Conservation (phyloP, 331 rosid species). For the Rhamnella rubrinervis region DNA sequence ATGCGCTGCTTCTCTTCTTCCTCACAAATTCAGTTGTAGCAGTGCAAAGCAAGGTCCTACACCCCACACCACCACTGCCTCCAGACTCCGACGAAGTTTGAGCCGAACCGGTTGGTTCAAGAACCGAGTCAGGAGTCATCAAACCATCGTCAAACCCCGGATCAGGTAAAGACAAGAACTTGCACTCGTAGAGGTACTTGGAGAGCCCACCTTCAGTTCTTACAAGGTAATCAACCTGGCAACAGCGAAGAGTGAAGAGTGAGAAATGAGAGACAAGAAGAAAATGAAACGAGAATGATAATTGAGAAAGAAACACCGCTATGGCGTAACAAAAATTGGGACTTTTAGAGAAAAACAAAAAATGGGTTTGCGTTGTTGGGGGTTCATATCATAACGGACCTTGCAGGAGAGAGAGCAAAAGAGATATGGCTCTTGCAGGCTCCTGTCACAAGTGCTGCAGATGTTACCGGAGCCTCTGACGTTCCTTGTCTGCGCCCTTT, state of each 20-base stretch:
- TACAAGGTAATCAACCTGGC: slow-evolving; percentile 55
- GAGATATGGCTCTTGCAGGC: slow-evolving; percentile 71
- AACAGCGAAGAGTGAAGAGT: not conserved
- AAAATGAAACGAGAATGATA: not conserved
- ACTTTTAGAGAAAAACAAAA: not conserved
- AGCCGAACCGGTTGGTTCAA: slow-evolving; percentile 66
- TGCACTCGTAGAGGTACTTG: slow-evolving; percentile 63
- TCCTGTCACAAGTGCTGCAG: slow-evolving; percentile 83
- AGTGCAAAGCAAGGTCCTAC: slow-evolving; percentile 54
- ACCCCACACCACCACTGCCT: slow-evolving; percentile 47
- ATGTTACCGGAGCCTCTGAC: slow-evolving; percentile 67
- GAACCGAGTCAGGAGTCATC: slow-evolving; percentile 74
- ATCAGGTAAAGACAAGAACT: slow-evolving; percentile 60
- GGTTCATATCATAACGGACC: slow-evolving; percentile 30
- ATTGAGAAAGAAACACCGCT: not conserved
- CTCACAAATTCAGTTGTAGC: slow-evolving; percentile 77
- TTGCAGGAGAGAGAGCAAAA: slow-evolving; percentile 93
- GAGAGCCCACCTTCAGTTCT: slow-evolving; percentile 48
- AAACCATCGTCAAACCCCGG: slow-evolving; percentile 51
- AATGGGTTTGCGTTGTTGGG: not conserved
- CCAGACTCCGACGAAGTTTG: slow-evolving; percentile 69
- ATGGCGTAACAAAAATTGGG: too few relatives aligned
- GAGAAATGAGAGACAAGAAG: slow-evolving; percentile 2
- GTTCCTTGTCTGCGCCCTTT: slow-evolving; percentile 62
- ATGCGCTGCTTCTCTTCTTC: slow-evolving; percentile 50